phyloP scores from a whole-genome alignment of 768 basidiomycete genomes.

The Lentinula boryana region DNA sequence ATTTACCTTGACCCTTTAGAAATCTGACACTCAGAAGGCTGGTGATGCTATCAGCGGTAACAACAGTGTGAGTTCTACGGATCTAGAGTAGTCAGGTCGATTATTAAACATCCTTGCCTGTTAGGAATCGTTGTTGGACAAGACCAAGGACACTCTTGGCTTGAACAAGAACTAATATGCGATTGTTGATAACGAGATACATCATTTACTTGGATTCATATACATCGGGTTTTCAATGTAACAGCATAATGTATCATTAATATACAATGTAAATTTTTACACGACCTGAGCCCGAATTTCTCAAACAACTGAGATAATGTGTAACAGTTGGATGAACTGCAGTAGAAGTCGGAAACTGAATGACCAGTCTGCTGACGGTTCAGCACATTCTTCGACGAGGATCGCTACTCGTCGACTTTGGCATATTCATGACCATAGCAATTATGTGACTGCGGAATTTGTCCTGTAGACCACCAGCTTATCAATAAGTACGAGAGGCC shows the following conservation, averaged over 20 bases:
- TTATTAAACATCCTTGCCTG: too few relatives aligned
- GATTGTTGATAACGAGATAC: too few relatives aligned
- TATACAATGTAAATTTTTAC: too few relatives aligned
- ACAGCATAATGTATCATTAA: too few relatives aligned
- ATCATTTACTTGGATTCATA: too few relatives aligned
- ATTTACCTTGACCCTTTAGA: slow-evolving; percentile 21
- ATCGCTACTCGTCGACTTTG: neutral
- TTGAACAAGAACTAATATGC: slow-evolving; percentile 22
- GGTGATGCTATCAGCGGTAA: slow-evolving; percentile 42
- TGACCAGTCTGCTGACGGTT: neutral
- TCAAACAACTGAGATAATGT: too few relatives aligned
- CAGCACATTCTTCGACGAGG: neutral
- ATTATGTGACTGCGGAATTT: neutral
- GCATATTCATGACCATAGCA: neutral
- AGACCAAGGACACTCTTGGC: slow-evolving; percentile 51
- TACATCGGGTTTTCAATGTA: too few relatives aligned
- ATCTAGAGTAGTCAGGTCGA: neutral
- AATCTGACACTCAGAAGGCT: slow-evolving; percentile 41
- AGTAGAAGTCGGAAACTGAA: too few relatives aligned
- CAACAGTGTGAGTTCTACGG: slow-evolving; percentile 25
- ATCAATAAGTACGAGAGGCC: neutral
- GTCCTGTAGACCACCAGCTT: neutral
- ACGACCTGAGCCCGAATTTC: too few relatives aligned
- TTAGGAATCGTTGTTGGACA: slow-evolving; percentile 37
- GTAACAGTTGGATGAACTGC: too few relatives aligned